Evolutionary conservation across 1,284 basidiomycete species (phyloP).

Genomic region (Jaminaea rosea): DNA sequence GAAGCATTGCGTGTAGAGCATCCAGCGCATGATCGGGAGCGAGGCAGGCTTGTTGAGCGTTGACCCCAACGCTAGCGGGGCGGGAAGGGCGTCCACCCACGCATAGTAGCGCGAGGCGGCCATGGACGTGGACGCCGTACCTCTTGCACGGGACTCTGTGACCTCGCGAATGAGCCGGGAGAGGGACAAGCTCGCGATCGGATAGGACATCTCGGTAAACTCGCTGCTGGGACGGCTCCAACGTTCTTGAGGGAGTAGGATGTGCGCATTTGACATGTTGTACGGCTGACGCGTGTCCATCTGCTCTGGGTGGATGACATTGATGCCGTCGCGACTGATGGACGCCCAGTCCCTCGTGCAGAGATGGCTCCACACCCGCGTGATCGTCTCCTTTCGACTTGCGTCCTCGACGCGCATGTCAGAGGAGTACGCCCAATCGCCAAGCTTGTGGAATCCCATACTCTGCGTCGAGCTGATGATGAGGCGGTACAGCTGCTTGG

Average conservation of each 20-base stretch:
- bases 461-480: constrained; percentile 31
- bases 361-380: constrained; percentile 34
- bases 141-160: neutral
- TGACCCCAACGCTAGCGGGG: neutral
- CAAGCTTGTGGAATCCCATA: constrained; percentile 30
- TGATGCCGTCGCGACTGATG: constrained; percentile 23
- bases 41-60: neutral
- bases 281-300: constrained; percentile 27
- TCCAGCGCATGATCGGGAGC: neutral
- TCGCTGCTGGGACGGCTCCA: neutral
- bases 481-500: constrained; percentile 22
- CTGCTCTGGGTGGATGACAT: constrained; percentile 28
- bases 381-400: constrained; percentile 20
- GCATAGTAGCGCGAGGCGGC: neutral
- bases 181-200: neutral
- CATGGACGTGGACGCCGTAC: neutral
- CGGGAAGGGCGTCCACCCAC: neutral
- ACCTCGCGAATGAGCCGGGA: neutral
- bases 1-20: neutral
- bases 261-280: constrained; percentile 8
- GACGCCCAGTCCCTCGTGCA: constrained; percentile 34
- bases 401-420: constrained; percentile 16
- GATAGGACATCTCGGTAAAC: neutral
- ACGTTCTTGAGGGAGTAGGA: neutral
- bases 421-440: constrained; percentile 5